Percentiles rank a stretch among this genome's conserved stretches.
Conservation (phyloP, 352 stramenopile genomes). For the Pythium monospermum region DNA sequence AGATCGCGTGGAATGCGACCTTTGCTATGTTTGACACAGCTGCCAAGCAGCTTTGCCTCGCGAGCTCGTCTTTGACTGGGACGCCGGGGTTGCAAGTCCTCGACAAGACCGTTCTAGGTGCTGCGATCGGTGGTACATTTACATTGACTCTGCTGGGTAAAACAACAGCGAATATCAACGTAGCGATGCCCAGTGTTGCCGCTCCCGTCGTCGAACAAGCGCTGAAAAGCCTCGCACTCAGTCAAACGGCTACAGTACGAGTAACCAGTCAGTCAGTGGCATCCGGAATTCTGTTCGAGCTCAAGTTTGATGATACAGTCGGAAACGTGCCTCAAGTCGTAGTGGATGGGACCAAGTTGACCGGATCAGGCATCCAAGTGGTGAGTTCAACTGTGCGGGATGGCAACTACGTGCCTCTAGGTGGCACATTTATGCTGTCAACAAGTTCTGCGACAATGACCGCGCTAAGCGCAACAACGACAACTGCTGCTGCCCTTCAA, state of each 20-base stretch:
- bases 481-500: conserved; percentile 13
- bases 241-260: conserved; percentile 3
- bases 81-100: conserved; percentile 19
- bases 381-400: conserved; percentile 21
- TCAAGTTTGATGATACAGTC: conserved; percentile 22
- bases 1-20: conserved; percentile 27
- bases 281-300: not conserved
- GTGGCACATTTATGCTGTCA: conserved; percentile 21
- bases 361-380: conserved; percentile 15
- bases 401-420: conserved; percentile 25
- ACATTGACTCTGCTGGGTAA: conserved; percentile 12
- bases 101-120: conserved; percentile 16
- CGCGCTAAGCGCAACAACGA: conserved; percentile 3
- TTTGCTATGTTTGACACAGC: conserved; percentile 30
- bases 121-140: conserved; percentile 19
- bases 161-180: conserved; percentile 3
- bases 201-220: conserved; percentile 7
- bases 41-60: conserved; percentile 13
- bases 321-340: conserved; percentile 18
- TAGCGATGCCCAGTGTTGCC: not conserved
- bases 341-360: conserved; percentile 20
- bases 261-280: not conserved
- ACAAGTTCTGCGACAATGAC: not conserved
- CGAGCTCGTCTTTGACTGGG: conserved; percentile 20
- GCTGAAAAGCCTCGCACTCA: conserved; percentile 11